Evolutionary conservation across 495 filamentous ascomycete genomes (phyloP), one percentile per base, ranked within the genome.

Genomic region (Penicillium paxilli): DNA sequence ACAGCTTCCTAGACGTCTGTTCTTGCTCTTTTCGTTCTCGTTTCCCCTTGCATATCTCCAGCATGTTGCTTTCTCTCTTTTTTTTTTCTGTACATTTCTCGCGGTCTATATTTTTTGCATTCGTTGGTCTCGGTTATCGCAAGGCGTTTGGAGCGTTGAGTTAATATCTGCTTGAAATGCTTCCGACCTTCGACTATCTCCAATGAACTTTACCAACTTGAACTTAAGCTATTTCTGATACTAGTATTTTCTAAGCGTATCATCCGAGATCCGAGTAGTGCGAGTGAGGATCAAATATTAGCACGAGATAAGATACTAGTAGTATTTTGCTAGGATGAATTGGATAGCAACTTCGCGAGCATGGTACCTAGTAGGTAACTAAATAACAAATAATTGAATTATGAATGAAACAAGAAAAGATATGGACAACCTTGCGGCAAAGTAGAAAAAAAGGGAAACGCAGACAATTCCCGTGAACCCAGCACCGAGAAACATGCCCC

Each of bases 401-500:
- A 32, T 4, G n/a, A 38, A 4, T 19, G 16, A 16, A 38, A 35
- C 14, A 20, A 38, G 8, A 38, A 2, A 3, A 38, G n/a, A 20
- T 20, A n/a, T 17, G 11, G 11, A 28, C 26, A 28, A 28, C 26
- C 5, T 11, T 28, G n/a, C n/a, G n/a, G 25, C 25, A 28, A 10
- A 28, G 25, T 32, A 32, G 5, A 32, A 11, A 40, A 23, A 48
- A 53, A 23, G 38, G 25, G 30, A 42, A 14, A 54, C 44, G 47
- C 19, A 22, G n/a, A 42, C 30, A 16, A 38, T 32, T 19, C 38
- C 20, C 51, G 11, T 20, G 26, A 51, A 51, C 47, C 40, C 35
- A 51, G 44, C 40, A 51, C 37, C n/a, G 49, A 52, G 26, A 38
- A 59, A 32, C 52, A n/a, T n/a, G n/a, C n/a, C n/a, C n/a, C n/a